Base-by-base conservation (phyloP, 2,329 filamentous ascomycete species). In the Chalaropsis thielavioides region DNA sequence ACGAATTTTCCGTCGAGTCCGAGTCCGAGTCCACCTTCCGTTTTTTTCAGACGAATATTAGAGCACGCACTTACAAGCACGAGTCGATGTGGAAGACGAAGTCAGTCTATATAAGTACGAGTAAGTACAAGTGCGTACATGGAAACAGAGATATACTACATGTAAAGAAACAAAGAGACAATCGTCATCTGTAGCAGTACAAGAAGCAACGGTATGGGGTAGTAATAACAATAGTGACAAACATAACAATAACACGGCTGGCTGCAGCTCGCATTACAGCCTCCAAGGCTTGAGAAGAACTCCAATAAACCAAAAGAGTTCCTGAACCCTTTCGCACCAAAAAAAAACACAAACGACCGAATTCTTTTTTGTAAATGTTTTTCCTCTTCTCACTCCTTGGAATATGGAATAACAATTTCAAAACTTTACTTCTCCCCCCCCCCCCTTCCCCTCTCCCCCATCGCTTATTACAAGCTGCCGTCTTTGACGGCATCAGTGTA, bases 401-500 rank as follows among this genome's bases (percentile, higher is more conserved):
- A 19, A 5, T 43, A 51, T 11, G 5, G 11, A 51, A 24, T 19
- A 51, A 51, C 15, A n/a, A 11, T 22, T 22, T 10, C 13, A 10
- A 2, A 61, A 40, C 58, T 19, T 13, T 5, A 10, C 31, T 41
- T 41, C 27, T 5, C 17, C 35, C 11, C 35, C 24, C 24, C 51
- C 5, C 17, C 3, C 13, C 17, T 43, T n/a, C 19, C 3, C 22
- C 31, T 13, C 49, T 15, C 10, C 19, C 11, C 38, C 58, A 43
- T 61, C 38, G 22, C 35, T 51, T 15, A 51, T 51, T 51, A 61
- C 51, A 35, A 54, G 27, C 54, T 63, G 31, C 61, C 59, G 15
- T 60, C 63, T 62, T 64, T 66, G n/a, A 31, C 62, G 22, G 41
- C 61, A 41, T 68, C 69, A 49, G 65, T 51, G 27, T 67, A 41